A percentile compares a stretch with the other conserved stretches of the same genome.
Conservation (phyloP, 805 yeast genomes). For the Candida argentea region DNA sequence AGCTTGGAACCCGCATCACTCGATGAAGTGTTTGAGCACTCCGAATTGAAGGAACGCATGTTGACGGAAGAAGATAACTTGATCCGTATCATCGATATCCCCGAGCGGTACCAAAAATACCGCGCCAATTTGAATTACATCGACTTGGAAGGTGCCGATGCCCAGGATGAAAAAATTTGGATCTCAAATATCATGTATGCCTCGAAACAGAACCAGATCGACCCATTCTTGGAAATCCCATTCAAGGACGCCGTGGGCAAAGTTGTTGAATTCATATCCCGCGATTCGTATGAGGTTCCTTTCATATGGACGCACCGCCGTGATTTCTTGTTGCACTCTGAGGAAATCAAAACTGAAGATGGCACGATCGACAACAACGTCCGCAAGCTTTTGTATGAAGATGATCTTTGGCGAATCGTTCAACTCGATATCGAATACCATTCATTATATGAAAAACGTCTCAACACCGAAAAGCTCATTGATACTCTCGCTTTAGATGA, state of each 20-base stretch:
- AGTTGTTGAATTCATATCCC: constrained; percentile 61
- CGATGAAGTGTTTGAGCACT: constrained; percentile 88
- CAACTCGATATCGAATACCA: constrained; percentile 84
- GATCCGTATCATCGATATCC: constrained; percentile 78
- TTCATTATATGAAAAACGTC: constrained; percentile 66
- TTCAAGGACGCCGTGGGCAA: constrained; percentile 63
- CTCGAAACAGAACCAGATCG: constrained; percentile 42
- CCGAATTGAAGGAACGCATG: constrained; percentile 83
- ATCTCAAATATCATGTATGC: constrained; percentile 51
- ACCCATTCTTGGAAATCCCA: constrained; percentile 32
- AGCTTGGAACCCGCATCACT: constrained; percentile 51
- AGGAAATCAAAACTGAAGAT: constrained; percentile 31
- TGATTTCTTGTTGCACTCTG: constrained; percentile 64
- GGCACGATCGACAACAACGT: constrained; percentile 27
- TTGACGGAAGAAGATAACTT: constrained; percentile 86
- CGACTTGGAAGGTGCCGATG: constrained; percentile 61
- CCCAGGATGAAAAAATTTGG: constrained; percentile 71
- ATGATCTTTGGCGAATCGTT: constrained; percentile 88
- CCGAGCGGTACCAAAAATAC: constrained; percentile 81
- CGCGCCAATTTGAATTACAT: constrained; percentile 59
- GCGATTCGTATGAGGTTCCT: constrained; percentile 83
- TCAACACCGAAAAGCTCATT: constrained; percentile 47
- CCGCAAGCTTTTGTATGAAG: constrained; percentile 54
- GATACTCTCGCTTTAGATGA: constrained; percentile 48
- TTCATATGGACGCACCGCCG: constrained; percentile 93